phyloP scores from a whole-genome alignment of 257 asterid species.

The Vinca minor region DNA sequence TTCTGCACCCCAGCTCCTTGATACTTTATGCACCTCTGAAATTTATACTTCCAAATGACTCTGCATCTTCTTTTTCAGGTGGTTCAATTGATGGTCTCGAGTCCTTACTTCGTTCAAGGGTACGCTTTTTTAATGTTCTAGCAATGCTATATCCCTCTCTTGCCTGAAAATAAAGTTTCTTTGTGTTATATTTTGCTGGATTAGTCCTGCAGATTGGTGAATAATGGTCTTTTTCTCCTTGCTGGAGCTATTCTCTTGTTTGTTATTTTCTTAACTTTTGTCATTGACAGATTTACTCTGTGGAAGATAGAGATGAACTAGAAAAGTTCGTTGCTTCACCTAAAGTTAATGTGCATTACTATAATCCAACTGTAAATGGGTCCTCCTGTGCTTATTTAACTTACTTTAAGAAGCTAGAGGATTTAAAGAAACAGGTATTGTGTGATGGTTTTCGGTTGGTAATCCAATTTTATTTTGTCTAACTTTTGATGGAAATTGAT shows the following conservation, averaged over 20 bases:
- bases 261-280: conserved; percentile 18
- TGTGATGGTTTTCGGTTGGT: conserved; percentile 19
- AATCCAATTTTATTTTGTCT: conserved; percentile 7
- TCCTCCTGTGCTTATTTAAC: conserved; percentile 21
- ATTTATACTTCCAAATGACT: not conserved
- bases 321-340: conserved; percentile 68
- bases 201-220: not conserved
- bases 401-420: conserved; percentile 56
- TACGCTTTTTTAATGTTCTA: conserved; percentile 18
- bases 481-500: conserved; percentile 16
- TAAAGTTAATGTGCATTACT: conserved; percentile 53
- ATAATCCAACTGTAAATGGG: conserved; percentile 37
- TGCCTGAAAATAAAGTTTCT: not conserved
- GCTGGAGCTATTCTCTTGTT: not conserved
- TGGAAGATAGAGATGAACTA: conserved; percentile 66
- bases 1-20: not conserved
- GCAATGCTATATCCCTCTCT: not conserved
- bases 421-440: conserved; percentile 69
- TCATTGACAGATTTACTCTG: conserved; percentile 58
- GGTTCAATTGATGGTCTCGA: conserved; percentile 85
- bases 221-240: not conserved
- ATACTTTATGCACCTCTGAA: not conserved
- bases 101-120: conserved; percentile 80
- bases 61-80: conserved; percentile 42
- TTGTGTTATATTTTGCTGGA: conserved; percentile 4